Evolutionary conservation across 768 basidiomycete genomes (phyloP), one percentile per base, ranked within the genome.

Genomic region (Amyloporia xantha): DNA sequence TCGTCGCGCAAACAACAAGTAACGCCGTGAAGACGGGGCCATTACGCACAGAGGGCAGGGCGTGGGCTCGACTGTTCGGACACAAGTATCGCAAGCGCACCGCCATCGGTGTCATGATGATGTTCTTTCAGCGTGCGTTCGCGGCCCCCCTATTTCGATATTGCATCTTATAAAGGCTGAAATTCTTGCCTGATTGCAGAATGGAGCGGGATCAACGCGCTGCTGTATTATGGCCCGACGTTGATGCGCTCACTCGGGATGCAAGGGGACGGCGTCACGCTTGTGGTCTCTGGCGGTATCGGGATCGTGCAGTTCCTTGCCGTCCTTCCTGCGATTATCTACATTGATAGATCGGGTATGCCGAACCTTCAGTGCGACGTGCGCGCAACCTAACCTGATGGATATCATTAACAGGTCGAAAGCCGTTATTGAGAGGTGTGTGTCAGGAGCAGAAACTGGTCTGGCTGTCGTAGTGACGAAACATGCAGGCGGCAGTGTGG

Each of bases 201-300:
- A 68, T 91, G 89, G 89, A 84, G 81, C 50, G 89, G 89, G 1
- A 91, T 91, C 53, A 91, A 91, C 58, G 87, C 89, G 9, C 61
- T 91, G 26, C 68, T 91, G 6, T 91, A 91, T 57, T 91, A 89
- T 55, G 88, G 87, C 0, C 89, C 89, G 1, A 80, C 78, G 0
- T 70, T 91, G 2, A 76, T 90, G 40, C 72, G 63, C 26, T 79
- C 70, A 43, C 72, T 91, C 38, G 87, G 86, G 3, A 52, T 90
- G 23, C 66, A 68, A 19, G 81, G 82, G 15, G 77, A 81, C 50
- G 74, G 70, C 0, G 71, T 78, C 6, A 74, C 79, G 0, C 70
- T 91, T 0, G 55, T 88, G n/a, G 80, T 84, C 2, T 77, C 85
- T 0, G 89, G 89, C 20, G 86, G 88, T 0, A 81, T 90, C 54